phyloP scores from a whole-genome alignment of 2,329 filamentous ascomycete species.

The Arthrobotrys pseudoclavata region DNA sequence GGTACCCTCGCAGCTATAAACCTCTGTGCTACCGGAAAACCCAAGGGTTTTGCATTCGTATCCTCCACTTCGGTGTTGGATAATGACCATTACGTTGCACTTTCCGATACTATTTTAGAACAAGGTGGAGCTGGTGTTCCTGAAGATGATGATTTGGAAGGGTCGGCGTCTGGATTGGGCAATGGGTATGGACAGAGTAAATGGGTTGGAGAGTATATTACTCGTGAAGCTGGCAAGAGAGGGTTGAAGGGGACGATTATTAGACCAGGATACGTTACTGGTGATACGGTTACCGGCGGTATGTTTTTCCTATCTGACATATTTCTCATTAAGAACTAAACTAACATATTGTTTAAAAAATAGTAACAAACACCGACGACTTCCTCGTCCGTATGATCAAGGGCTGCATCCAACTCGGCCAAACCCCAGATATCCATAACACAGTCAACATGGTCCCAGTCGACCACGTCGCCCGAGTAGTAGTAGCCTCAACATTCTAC shows the following conservation, averaged over 20 bases:
- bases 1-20: slow-evolving; percentile 81
- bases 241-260: slow-evolving; percentile 82
- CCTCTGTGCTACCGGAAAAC: slow-evolving; percentile 81
- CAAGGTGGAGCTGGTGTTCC: slow-evolving; percentile 76
- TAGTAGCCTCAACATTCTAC: slow-evolving; percentile 79
- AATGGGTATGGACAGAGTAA: slow-evolving; percentile 94
- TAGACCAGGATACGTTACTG: slow-evolving; percentile 86
- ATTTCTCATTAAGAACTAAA: background rate
- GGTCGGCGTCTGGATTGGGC: slow-evolving; percentile 80
- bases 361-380: slow-evolving; percentile 83
- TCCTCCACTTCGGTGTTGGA: slow-evolving; percentile 87
- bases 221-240: slow-evolving; percentile 81
- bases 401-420: slow-evolving; percentile 83
- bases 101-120: slow-evolving; percentile 75
- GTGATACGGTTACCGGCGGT: slow-evolving; percentile 76
- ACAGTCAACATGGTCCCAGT: slow-evolving; percentile 92
- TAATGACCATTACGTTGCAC: slow-evolving; percentile 81
- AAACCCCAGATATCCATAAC: slow-evolving; percentile 83
- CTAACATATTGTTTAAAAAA: slow-evolving; percentile 8
- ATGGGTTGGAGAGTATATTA: slow-evolving; percentile 81
- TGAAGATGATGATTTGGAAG: slow-evolving; percentile 83
- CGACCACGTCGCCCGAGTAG: slow-evolving; percentile 83
- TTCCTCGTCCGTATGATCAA: slow-evolving; percentile 90
- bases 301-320: slow-evolving; percentile 56
- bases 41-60: slow-evolving; percentile 85